Evolutionary conservation across 192 early-diverging fungal species (phyloP), one percentile per base, ranked within the genome.

Genomic region (Rhizophagus clarus): DNA sequence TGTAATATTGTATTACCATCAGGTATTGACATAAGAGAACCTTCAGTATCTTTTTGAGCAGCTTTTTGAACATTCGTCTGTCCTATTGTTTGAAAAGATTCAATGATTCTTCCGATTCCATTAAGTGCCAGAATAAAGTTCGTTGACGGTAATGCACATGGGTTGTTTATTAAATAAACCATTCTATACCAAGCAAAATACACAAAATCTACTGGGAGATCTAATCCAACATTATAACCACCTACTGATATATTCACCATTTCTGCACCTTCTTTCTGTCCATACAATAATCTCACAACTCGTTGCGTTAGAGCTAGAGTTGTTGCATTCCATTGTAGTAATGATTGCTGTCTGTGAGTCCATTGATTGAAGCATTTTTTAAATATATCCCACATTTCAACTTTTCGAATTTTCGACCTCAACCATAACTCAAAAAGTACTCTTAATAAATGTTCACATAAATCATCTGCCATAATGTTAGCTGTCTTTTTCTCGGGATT

Each of bases 401-500:
- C 89, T 66, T 88, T 80, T 56, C 81, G 85, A 28, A 88, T 90
- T 40, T 86, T 85, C 61, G 93, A 94, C 26, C 94, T 80, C 61
- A 96, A 83, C 95, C 94, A 96, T 70, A 94, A 80, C 74, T 97
- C 94, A 81, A 93, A 87, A 42, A 95, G 81, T 80, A 94, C 94
- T 76, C 90, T 80, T 1, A 94, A 84, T 60, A 96, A 81, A 72
- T 89, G 85, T 72, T 93, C 93, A 79, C 92, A 94, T 37, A 96
- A 84, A 76, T 92, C 88, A 82, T 96, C 94, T 26, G 88, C 93
- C 91, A 96, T 94, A 42, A 84, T 84, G 1, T 78, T 76, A 74
- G 42, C 47, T 64, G 74, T 66, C 76, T 79, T 76, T 81, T 79
- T 63, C 79, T 82, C 74, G 45, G 69, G 17, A 45, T 28, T 61